Percentiles rank a stretch among this genome's conserved stretches.
phyloP scores from a whole-genome alignment of 2,329 filamentous ascomycete genomes.

The Ceratocystis smalleyi region DNA sequence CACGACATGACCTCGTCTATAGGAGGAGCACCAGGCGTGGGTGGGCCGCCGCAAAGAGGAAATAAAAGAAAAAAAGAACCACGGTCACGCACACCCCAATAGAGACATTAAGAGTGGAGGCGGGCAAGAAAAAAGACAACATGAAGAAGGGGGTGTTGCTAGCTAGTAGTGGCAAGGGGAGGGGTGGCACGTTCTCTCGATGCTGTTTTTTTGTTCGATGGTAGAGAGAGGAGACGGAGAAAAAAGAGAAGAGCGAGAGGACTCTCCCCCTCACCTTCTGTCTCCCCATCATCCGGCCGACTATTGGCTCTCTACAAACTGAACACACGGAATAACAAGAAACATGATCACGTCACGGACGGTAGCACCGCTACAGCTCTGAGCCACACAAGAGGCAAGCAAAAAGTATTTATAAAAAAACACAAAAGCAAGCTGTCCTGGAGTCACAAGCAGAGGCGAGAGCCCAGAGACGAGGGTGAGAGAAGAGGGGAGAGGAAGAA shows the following conservation, averaged over 20 bases:
- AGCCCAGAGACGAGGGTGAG: background rate
- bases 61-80: background rate
- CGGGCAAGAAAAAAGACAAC: background rate
- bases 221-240: background rate
- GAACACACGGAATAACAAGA: background rate
- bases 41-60: background rate
- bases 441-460: background rate
- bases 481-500: background rate
- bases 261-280: background rate
- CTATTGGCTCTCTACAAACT: background rate
- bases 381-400: background rate
- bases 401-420: background rate
- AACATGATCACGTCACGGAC: background rate
- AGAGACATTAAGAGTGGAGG: background rate
- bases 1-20: background rate
- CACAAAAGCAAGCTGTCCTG: background rate
- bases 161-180: background rate
- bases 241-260: background rate
- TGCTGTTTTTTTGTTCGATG: background rate
- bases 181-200: constrained; percentile 3
- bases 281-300: background rate
- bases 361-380: background rate
- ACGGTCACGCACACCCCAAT: constrained; percentile 3
- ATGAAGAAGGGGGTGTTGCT: background rate
- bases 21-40: background rate